A percentile compares a stretch with the other conserved stretches of the same genome.
Conservation (phyloP, 2,329 filamentous ascomycete genomes). For the Pestalotiopsis sp. region DNA sequence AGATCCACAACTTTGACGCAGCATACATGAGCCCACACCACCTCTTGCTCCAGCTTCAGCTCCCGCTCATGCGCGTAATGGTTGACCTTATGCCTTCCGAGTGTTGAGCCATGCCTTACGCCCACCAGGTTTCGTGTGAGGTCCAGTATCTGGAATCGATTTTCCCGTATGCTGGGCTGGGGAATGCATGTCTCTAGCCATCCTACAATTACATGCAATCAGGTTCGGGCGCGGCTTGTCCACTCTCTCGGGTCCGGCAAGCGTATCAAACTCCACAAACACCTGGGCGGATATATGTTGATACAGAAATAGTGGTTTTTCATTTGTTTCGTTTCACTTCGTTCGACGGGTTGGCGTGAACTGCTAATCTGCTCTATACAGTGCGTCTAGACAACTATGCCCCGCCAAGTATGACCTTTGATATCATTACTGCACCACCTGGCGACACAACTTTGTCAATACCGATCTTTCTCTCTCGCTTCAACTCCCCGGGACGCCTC, state of each 20-base stretch:
- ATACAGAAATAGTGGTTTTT: slow-evolving; percentile 2
- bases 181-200: not conserved
- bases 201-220: not conserved
- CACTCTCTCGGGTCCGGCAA: not conserved
- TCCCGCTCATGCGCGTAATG: not conserved
- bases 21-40: not conserved
- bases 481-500: not conserved
- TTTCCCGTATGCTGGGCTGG: not conserved
- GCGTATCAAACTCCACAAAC: not conserved
- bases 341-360: not conserved
- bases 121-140: not conserved
- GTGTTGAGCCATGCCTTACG: not conserved
- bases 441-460: slow-evolving; percentile 6
- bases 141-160: slow-evolving; percentile 4
- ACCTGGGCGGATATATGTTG: not conserved
- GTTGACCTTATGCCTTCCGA: not conserved
- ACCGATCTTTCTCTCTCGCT: slow-evolving; percentile 5
- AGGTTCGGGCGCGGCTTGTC: not conserved
- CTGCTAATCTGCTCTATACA: not conserved
- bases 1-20: not conserved
- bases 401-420: not conserved
- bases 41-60: not conserved
- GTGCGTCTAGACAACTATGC: slow-evolving; percentile 10
- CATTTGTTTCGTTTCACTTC: slow-evolving; percentile 11
- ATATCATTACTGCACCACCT: slow-evolving; percentile 19